Percentiles rank a stretch among this genome's conserved stretches.
phyloP scores from a whole-genome alignment of 805 yeast species.

The Lachancea fermentati region DNA sequence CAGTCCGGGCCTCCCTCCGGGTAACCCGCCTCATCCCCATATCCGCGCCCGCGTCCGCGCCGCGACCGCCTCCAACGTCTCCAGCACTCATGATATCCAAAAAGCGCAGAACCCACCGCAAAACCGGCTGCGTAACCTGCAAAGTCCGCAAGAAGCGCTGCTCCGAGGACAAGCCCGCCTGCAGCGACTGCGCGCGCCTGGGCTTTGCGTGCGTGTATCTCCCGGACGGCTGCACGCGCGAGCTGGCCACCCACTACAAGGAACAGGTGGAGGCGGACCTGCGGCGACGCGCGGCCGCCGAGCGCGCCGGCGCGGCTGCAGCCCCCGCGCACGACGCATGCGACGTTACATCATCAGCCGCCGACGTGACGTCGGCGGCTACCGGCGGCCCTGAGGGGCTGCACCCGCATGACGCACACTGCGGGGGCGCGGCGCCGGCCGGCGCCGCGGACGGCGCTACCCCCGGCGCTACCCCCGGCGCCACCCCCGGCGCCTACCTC shows the following conservation, averaged over 20 bases:
- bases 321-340: not conserved
- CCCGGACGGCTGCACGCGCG: conserved; percentile 33
- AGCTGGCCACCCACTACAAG: conserved; percentile 24
- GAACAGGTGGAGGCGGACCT: conserved; percentile 21
- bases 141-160: conserved; percentile 68
- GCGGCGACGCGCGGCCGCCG: conserved; percentile 20
- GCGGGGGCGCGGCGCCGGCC: not conserved
- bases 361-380: not conserved
- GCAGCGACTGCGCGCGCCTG: conserved; percentile 63
- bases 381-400: not conserved
- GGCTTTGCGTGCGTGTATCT: conserved; percentile 68
- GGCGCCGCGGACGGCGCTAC: not conserved
- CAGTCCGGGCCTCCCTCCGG: no score
- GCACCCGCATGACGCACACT: not conserved
- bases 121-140: conserved; percentile 64
- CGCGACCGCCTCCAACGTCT: no score
- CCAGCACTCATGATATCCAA: conserved; percentile 1
- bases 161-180: conserved; percentile 63
- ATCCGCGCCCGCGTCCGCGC: no score
- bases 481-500: not conserved
- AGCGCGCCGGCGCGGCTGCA: not conserved
- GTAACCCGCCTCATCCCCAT: no score
- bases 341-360: not conserved
- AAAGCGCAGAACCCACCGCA: conserved; percentile 32
- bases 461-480: not conserved